Conservation (phyloP, 495 filamentous ascomycete genomes). For the Aspergillus coremiiformis region DNA sequence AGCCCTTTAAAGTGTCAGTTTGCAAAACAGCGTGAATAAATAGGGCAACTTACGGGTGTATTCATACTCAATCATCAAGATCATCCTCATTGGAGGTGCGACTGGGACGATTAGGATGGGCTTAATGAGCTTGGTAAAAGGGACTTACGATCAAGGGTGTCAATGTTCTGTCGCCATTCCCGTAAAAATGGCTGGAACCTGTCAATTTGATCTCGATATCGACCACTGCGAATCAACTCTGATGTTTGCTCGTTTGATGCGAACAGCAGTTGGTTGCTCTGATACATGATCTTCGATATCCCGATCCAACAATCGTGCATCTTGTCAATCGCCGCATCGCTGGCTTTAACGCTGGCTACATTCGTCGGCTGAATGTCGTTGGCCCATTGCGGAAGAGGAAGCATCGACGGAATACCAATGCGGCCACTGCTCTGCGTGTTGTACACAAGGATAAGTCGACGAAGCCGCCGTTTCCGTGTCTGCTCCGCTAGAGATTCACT, state of each 20-base stretch:
- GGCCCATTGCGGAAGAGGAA: constrained; percentile 55
- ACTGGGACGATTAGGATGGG: constrained; percentile 34
- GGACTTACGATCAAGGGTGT: constrained; percentile 48
- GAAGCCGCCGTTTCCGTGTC: constrained; percentile 71
- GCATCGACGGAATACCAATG: constrained; percentile 89
- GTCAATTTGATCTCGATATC: constrained; percentile 72
- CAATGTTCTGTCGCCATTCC: constrained; percentile 69
- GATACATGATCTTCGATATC: constrained; percentile 81
- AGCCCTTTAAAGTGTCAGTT: constrained; percentile 35
- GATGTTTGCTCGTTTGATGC: constrained; percentile 75
- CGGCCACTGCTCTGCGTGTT: constrained; percentile 87
- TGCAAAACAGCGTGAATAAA: not conserved
- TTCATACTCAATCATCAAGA: constrained; percentile 85
- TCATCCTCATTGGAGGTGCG: constrained; percentile 68
- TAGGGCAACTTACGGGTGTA: constrained; percentile 55
- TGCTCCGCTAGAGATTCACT: constrained; percentile 60
- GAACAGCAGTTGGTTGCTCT: constrained; percentile 78
- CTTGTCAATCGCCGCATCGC: constrained; percentile 32
- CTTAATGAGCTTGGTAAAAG: not conserved
- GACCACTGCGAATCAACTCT: constrained; percentile 74
- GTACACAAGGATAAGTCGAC: constrained; percentile 79
- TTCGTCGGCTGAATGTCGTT: constrained; percentile 38
- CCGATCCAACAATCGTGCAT: constrained; percentile 90
- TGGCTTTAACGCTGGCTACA: constrained; percentile 19
- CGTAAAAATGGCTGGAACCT: constrained; percentile 68